phyloP scores from a whole-genome alignment of 2,329 filamentous ascomycete species.

The Penicillium sp. region DNA sequence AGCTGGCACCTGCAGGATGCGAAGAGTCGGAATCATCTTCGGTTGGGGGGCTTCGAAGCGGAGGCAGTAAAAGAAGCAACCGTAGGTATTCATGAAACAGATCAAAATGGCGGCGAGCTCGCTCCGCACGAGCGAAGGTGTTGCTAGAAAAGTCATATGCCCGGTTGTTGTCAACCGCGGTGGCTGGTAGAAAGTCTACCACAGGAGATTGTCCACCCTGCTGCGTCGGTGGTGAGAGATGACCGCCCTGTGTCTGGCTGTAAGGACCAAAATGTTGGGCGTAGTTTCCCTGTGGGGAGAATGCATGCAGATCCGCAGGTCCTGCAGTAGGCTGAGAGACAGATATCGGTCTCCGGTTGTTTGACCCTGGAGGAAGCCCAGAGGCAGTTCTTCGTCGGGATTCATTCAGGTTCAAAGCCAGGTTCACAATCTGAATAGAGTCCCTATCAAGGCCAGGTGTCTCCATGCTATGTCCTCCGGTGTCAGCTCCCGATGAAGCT shows the following conservation, averaged over 20 bases:
- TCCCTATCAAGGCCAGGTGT: conserved; percentile 62
- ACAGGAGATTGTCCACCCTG: conserved; percentile 21
- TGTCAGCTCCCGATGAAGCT: conserved; percentile 14
- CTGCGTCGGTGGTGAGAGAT: conserved; percentile 14
- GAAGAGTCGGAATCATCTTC: conserved; percentile 14
- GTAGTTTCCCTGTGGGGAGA: conserved; percentile 13
- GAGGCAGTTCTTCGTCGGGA: conserved; percentile 62
- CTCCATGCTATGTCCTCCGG: conserved; percentile 5
- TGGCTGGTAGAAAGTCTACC: conserved; percentile 29
- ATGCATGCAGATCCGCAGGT: conserved; percentile 20
- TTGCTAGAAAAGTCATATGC: conserved; percentile 66
- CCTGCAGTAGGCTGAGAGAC: conserved; percentile 23
- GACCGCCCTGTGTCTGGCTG: conserved; percentile 27
- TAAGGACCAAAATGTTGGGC: conserved; percentile 19
- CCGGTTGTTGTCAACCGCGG: conserved; percentile 32
- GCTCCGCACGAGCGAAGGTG: conserved; percentile 77
- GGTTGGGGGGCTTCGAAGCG: conserved; percentile 49
- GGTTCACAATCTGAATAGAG: conserved; percentile 84
- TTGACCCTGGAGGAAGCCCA: conserved; percentile 54
- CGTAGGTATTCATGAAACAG: conserved; percentile 80
- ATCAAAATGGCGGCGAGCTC: conserved; percentile 81
- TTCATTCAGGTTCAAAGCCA: conserved; percentile 86
- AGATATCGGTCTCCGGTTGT: conserved; percentile 34
- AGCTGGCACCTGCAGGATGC: conserved; percentile 32
- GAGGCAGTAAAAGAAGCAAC: conserved; percentile 74